Base-by-base conservation (phyloP, 192 early-diverging fungal species). In the Coemansia guatemalensis region DNA sequence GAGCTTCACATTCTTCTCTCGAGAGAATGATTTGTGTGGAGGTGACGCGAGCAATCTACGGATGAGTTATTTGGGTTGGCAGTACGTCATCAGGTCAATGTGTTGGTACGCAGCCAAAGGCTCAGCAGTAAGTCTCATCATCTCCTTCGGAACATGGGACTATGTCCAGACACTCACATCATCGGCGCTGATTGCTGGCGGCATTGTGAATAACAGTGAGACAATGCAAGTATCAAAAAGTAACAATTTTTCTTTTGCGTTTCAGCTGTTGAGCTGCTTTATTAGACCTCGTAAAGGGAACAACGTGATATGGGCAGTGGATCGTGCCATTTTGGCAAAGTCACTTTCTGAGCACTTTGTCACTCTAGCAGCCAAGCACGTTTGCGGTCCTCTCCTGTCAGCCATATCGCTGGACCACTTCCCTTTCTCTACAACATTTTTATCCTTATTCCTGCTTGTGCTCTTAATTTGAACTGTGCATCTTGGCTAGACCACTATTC, bases 1-100 rank as follows among this genome's bases (percentile, higher is more conserved):
- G 56, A 24, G 62, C 56, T 9, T 58, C 35, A 22, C 73, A 75
- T 47, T 67, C 67, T 18, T 14, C 26, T 21, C 30, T 23, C 14
- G 56, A 33, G 12, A 74, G 58, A n/a, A 50, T 32, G 21, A 8
- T 53, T 9, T 60, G 18, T 17, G 50, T 41, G 3, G 58, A 54
- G 4, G 26, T 32, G 26, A 62, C 48, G 1, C 48, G 58, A 11
- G 25, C 58, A 35, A 61, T 49, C 67, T 69, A 65, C 11, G 14
- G 39, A 44, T 44, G 14, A 12, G 2, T 44, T 44, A 44, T 17
- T 44, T 44, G 39, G 39, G 29, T 30, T 30, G 29, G 11, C 14
- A 44, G 14, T 17, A 44, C 12, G 39, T 44, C 39, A 17, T 44
- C 12, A 17, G 14, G 12, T 44, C 4, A 17, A 17, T 44, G 39